These are phyloP conservation scores for Lipomyces mesembrius DNA, from an alignment of 805 yeast species.

Conservation along the genomic window DNA sequence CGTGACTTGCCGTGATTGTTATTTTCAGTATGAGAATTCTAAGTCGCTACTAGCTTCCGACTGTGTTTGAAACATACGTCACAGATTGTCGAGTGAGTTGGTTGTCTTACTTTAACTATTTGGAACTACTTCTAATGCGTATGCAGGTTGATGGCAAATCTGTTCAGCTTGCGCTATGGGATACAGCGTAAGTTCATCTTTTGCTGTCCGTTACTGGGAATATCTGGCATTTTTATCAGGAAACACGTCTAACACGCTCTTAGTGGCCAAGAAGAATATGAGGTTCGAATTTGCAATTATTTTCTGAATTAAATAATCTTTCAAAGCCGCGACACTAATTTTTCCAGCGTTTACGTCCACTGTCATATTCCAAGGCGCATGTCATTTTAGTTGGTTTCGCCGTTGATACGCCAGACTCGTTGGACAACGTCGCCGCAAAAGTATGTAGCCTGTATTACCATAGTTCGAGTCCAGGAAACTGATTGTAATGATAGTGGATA, in stretches of 20 bases:
- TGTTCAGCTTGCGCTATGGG: conserved; percentile 88
- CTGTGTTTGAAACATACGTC: conserved; percentile 92
- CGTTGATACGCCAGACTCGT: conserved; percentile 79
- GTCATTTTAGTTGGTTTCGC: conserved; percentile 86
- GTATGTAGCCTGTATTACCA: conserved; percentile 13
- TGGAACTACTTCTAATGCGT: neutral
- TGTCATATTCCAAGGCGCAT: conserved; percentile 86
- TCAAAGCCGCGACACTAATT: neutral
- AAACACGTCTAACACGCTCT: neutral
- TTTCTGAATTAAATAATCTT: neutral
- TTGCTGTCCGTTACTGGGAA: neutral
- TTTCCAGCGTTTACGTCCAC: conserved; percentile 67
- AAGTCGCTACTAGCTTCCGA: conserved; percentile 66
- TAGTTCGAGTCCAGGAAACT: neutral
- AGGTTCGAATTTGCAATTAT: conserved; percentile 44
- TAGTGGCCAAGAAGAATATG: conserved; percentile 91
- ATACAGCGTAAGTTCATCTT: conserved; percentile 63
- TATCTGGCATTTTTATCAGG: neutral
- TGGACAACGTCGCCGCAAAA: conserved; percentile 78
- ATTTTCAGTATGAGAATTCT: neutral
- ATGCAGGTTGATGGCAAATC: conserved; percentile 76
- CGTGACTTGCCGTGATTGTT: neutral
- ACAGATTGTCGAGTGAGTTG: conserved; percentile 75
- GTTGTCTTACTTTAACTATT: neutral
- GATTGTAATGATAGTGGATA: conserved; percentile 61